Percentiles rank a stretch among this genome's conserved stretches.
Evolutionary conservation across 345 rosid genomes (phyloP).

Genomic region (Melaleuca alternifolia): DNA sequence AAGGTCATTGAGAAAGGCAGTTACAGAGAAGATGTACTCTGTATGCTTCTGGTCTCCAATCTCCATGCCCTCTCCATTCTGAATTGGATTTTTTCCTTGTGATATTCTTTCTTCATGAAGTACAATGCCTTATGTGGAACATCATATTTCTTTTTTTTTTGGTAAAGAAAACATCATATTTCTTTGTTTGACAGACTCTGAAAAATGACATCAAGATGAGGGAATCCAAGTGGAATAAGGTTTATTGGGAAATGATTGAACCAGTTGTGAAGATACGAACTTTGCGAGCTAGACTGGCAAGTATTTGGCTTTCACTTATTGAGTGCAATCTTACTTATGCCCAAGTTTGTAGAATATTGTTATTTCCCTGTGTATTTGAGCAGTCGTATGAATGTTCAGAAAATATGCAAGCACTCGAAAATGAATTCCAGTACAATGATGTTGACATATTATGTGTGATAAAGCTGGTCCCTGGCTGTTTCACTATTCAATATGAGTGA

Average conservation of each 20-base stretch:
- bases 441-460: neutral
- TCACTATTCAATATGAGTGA: neutral
- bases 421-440: neutral
- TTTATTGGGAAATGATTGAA: conserved; percentile 86
- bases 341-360: neutral
- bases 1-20: conserved; percentile 58
- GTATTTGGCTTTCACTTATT: conserved; percentile 7
- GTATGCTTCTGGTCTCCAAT: conserved; percentile 42
- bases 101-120: neutral
- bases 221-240: conserved; percentile 59
- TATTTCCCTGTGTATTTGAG: neutral
- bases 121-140: neutral
- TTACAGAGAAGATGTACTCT: conserved; percentile 86
- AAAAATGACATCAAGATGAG: conserved; percentile 86
- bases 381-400: neutral
- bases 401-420: neutral
- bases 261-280: conserved; percentile 80
- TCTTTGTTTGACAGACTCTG: conserved; percentile 34
- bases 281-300: conserved; percentile 81
- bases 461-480: neutral
- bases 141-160: neutral
- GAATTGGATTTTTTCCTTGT: neutral
- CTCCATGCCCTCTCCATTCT: neutral
- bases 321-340: neutral
- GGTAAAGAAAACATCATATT: neutral